phyloP scores from a whole-genome alignment of 441 rosid species.

The Eutrema salsugineum region DNA sequence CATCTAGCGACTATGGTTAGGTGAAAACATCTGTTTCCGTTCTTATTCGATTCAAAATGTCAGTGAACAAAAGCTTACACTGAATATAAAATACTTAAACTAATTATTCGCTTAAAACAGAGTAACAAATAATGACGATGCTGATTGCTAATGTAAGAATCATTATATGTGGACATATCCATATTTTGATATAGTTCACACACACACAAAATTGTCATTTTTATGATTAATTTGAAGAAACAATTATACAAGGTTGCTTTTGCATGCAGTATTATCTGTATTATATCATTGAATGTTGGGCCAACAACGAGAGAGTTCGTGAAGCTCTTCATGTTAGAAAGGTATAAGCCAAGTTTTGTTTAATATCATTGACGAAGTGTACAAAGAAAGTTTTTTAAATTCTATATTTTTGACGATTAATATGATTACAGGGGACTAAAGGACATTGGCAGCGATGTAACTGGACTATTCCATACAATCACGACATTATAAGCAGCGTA shows the following conservation, averaged over 20 bases:
- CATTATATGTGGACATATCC: neutral
- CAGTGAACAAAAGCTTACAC: neutral
- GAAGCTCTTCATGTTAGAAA: conserved; percentile 34
- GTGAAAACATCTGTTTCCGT: neutral
- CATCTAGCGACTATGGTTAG: neutral
- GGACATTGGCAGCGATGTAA: conserved; percentile 14
- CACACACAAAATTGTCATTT: too few relatives aligned
- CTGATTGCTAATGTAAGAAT: neutral
- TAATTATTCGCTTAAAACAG: neutral
- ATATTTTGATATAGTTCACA: neutral
- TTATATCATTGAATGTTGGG: conserved; percentile 41
- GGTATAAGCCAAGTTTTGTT: neutral
- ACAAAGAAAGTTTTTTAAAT: neutral
- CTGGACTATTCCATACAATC: neutral
- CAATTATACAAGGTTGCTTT: neutral
- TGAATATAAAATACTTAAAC: neutral
- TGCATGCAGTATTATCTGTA: conserved; percentile 40
- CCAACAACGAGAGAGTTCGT: conserved; percentile 43
- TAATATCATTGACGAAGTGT: neutral
- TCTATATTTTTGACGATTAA: neutral
- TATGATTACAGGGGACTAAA: neutral
- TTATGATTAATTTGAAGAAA: neutral
- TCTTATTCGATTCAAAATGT: neutral
- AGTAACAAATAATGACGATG: neutral
- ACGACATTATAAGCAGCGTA: neutral